Evolutionary conservation across 2,329 filamentous ascomycete genomes (phyloP).

Genomic region (Talaromyces sp.): DNA sequence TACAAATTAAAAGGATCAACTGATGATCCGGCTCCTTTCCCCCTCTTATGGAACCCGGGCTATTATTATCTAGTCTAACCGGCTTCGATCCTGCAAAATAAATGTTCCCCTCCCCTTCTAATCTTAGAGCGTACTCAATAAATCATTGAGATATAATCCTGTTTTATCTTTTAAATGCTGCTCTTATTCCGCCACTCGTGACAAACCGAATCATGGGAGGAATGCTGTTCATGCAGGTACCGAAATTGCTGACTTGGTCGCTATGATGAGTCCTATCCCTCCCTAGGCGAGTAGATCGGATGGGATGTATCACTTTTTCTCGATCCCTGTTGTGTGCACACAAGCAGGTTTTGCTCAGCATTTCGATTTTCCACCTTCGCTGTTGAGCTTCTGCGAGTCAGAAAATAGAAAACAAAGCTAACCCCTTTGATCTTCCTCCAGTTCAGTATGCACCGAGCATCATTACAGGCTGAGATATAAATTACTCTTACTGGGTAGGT

Average conservation of each 20-base stretch:
- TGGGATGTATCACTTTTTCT: neutral
- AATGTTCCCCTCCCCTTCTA: neutral
- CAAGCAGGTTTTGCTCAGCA: neutral
- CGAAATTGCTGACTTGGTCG: neutral
- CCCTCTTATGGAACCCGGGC: neutral
- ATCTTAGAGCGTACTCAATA: neutral
- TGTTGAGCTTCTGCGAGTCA: neutral
- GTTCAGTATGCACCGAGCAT: neutral
- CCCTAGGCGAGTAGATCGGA: neutral
- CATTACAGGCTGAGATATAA: neutral
- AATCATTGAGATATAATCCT: neutral
- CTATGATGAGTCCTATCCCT: neutral
- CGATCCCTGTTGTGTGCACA: neutral
- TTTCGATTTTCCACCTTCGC: too few species aligned
- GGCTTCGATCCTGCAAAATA: neutral
- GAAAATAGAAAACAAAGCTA: neutral
- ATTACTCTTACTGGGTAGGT: neutral
- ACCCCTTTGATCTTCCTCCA: neutral
- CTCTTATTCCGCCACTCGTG: neutral
- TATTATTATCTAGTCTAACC: neutral
- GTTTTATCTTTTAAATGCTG: neutral
- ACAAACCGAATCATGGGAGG: neutral
- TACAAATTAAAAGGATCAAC: slow-evolving; percentile 2
- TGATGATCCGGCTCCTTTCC: slow-evolving; percentile 1
- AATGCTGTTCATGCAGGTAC: slow-evolving; percentile 8